Evolutionary conservation across 176 grass and related monocot species (phyloP), one percentile per base, ranked within the genome.

Genomic region (Carex parvula): DNA sequence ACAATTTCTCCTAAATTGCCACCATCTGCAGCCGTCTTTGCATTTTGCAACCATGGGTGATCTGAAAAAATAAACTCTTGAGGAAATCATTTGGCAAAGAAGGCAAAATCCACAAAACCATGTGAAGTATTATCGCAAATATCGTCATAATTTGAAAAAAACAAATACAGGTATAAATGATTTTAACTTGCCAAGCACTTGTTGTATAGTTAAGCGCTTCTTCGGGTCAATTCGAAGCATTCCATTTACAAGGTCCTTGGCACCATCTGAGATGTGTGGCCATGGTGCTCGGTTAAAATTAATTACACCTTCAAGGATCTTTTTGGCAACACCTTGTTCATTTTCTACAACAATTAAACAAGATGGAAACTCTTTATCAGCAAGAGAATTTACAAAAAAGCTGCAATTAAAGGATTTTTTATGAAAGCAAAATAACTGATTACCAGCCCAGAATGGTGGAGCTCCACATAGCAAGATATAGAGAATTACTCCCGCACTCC

Each of bases 1-100:
- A 96, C 94, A 15, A 96, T 64, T 64, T 96, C 94, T 3, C 94
- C 94, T 8, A 96, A 84, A 70, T 91, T 91, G 81, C 90, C 91
- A 61, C 87, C 90, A 62, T 32, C 50, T 12, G 88, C 79, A 30
- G 84, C 89, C 71, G 59, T 86, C 76, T 80, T 84, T 22, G 91
- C 89, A 85, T 89, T 91, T 48, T 93, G 91, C 74, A 96, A 79
- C 94, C 94, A 96, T 24, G 85, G 85, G 81, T 96, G 94, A 48
- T 91, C 92, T 91, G 70, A 58, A 62, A 81, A 64, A 50, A 50
- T 12, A 63, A n/a, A 62, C 9, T 14, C 37, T 57, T 78, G 9
- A 67, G 57, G 32, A 52, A 60, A 24, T 37, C 57, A 67, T 70
- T 41, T 33, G 20, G 30, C 81, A 50, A 83, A 11, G 12, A 37